These are phyloP conservation scores for Alternaria sp. DNA, from an alignment of 2,329 filamentous ascomycete species.

Conservation along the genomic window DNA sequence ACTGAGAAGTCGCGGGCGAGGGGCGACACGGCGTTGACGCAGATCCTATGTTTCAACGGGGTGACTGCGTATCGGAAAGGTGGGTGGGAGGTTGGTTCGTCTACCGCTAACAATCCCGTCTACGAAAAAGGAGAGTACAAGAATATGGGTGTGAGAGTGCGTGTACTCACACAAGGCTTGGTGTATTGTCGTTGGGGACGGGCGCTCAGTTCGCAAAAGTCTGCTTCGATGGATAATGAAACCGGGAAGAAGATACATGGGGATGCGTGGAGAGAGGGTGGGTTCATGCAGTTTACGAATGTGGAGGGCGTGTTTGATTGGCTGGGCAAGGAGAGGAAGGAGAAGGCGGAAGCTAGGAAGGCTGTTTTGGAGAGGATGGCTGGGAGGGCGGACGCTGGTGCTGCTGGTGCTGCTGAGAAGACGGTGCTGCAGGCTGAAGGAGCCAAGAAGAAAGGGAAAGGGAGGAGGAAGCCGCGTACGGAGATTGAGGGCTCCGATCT, in stretches of 20 bases:
- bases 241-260: conserved; percentile 24
- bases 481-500: not conserved
- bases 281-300: conserved; percentile 34
- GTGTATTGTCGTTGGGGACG: conserved; percentile 37
- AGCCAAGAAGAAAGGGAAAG: not conserved
- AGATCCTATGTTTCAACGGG: conserved; percentile 31
- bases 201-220: conserved; percentile 6
- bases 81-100: conserved; percentile 30
- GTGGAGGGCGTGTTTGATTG: conserved; percentile 25
- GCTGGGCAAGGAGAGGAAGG: not conserved
- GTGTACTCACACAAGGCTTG: conserved; percentile 29
- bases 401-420: not conserved
- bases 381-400: not conserved
- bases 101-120: not conserved
- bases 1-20: conserved; percentile 16
- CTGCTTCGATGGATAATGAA: conserved; percentile 12
- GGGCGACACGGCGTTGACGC: conserved; percentile 22
- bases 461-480: not conserved
- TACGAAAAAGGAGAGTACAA: not conserved
- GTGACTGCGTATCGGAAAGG: conserved; percentile 32
- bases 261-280: conserved; percentile 22
- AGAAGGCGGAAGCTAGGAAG: not conserved
- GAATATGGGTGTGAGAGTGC: not conserved
- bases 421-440: not conserved
- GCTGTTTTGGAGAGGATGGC: not conserved